A percentile compares a stretch with the other conserved stretches of the same genome.
Conservation (phyloP, 768 basidiomycete genomes). For the Termitomyces sp. region DNA sequence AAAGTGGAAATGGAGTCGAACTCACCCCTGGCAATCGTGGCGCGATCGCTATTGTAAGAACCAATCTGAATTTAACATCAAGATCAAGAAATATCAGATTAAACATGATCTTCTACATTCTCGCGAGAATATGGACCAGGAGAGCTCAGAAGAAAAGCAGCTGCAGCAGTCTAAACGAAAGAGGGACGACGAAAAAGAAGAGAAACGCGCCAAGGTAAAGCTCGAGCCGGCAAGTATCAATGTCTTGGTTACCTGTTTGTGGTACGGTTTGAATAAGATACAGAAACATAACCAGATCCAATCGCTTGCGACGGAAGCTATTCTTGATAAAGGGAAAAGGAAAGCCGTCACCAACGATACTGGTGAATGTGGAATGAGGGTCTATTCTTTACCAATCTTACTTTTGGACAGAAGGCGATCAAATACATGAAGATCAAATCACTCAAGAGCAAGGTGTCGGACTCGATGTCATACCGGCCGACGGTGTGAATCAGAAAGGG, state of each 20-base stretch:
- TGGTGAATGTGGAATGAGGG: neutral
- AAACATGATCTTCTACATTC: neutral
- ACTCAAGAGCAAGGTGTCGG: neutral
- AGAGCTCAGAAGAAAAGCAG: neutral
- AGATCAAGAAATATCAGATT: constrained; percentile 5
- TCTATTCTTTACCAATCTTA: neutral
- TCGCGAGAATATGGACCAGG: neutral
- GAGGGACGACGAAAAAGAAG: constrained; percentile 6
- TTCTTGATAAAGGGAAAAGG: neutral
- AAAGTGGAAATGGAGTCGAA: constrained; percentile 49
- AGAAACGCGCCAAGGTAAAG: constrained; percentile 5
- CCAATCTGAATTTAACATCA: constrained; percentile 4
- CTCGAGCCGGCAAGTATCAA: neutral
- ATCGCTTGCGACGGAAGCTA: no score
- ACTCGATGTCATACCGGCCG: neutral
- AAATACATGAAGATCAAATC: neutral
- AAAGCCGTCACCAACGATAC: neutral
- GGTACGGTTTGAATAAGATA: neutral
- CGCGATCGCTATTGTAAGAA: constrained; percentile 55
- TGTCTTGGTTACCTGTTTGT: neutral
- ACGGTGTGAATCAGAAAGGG: neutral
- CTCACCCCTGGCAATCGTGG: constrained; percentile 63
- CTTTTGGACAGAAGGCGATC: neutral
- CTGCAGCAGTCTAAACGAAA: constrained; percentile 8
- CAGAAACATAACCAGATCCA: neutral